A percentile compares a stretch with the other conserved stretches of the same genome.
Evolutionary conservation across 1,284 basidiomycete genomes (phyloP).

Genomic region (Termitomyces sp.): DNA sequence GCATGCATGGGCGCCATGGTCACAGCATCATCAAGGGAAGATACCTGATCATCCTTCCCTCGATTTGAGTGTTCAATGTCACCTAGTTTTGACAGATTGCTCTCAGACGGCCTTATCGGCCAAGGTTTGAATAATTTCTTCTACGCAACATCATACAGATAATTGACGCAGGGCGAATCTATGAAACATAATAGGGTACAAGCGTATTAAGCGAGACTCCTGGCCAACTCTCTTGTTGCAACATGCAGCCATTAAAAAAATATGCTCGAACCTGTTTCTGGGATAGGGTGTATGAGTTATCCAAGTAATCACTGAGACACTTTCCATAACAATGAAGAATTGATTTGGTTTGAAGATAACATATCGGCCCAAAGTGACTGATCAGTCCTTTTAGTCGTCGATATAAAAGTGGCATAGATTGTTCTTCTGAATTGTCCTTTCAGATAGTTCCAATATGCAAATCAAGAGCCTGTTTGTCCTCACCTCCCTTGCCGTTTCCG

Average conservation of each 20-base stretch:
- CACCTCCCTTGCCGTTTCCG: too few species aligned
- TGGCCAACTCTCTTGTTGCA: slow-evolving; percentile 7
- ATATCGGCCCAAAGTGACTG: too few species aligned
- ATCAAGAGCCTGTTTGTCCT: too few species aligned
- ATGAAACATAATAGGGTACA: background rate
- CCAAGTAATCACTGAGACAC: too few species aligned
- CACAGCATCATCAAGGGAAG: background rate
- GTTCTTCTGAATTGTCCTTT: background rate
- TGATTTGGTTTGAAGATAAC: slow-evolving; percentile 1
- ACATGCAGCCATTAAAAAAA: slow-evolving; percentile 10
- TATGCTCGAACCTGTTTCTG: too few species aligned
- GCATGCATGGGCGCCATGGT: background rate
- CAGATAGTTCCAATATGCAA: background rate
- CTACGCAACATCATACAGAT: too few species aligned
- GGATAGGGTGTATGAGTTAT: too few species aligned
- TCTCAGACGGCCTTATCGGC: background rate
- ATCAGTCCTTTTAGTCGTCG: too few species aligned
- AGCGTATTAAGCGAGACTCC: background rate
- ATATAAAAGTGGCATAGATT: slow-evolving; percentile 2
- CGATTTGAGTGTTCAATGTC: background rate
- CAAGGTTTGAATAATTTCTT: too few species aligned
- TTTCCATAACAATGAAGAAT: too few species aligned
- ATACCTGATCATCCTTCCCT: too few species aligned
- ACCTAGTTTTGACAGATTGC: too few species aligned
- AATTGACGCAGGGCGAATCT: background rate